Evolutionary conservation across 1,284 basidiomycete species (phyloP).

Genomic region (Wallemia mellicola): DNA sequence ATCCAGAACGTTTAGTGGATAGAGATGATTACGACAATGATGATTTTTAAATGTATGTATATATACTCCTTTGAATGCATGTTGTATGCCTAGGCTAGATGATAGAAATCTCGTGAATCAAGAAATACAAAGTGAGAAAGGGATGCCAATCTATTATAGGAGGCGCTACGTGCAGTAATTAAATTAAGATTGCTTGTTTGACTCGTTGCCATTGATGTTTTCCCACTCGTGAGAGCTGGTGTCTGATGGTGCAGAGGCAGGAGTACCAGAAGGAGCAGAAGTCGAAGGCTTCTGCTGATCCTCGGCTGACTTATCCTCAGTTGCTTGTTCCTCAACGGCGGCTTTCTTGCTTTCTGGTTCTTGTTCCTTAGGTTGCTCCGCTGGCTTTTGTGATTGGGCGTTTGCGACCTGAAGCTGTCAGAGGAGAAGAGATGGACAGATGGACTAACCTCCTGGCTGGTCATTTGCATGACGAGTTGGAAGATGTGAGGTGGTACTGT

Average conservation of each 20-base stretch:
- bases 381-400: background rate
- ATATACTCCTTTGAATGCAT: background rate
- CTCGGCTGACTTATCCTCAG: background rate
- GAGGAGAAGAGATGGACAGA: background rate
- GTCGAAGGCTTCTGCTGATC: background rate
- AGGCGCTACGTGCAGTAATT: background rate
- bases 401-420: background rate
- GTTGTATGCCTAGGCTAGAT: background rate
- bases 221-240: background rate
- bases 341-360: too few species aligned
- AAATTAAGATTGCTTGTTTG: background rate
- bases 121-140: background rate
- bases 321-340: too few species aligned
- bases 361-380: background rate
- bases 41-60: background rate
- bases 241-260: background rate
- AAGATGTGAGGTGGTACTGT: background rate
- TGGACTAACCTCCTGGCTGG: background rate
- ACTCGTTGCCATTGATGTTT: background rate
- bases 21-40: background rate
- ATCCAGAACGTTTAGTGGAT: background rate
- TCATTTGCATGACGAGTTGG: background rate
- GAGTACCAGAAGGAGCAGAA: background rate
- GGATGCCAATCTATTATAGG: background rate
- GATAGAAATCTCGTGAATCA: background rate